Percentiles rank a stretch among this genome's conserved stretches.
Evolutionary conservation across 805 yeast genomes (phyloP).

Genomic region (Zygoascus flipseniorum): DNA sequence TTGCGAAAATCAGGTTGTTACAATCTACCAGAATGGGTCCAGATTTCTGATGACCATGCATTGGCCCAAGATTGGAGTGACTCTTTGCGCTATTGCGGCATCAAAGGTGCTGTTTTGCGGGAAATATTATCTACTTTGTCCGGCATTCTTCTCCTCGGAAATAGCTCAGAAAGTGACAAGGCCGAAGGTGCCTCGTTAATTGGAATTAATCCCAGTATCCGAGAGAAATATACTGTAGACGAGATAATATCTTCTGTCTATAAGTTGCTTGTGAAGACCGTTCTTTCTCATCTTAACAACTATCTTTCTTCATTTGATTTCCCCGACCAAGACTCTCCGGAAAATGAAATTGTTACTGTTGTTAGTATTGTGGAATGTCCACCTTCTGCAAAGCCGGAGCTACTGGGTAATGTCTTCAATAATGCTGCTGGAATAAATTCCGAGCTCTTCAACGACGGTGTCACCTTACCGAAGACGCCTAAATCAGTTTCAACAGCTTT

Average conservation of each 20-base stretch:
- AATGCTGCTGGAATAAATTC: constrained; percentile 28
- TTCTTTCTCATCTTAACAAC: constrained; percentile 28
- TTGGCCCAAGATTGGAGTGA: constrained; percentile 35
- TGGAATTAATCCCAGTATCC: constrained; percentile 28
- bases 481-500: constrained; percentile 12
- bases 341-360: constrained; percentile 26
- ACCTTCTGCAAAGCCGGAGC: constrained; percentile 15
- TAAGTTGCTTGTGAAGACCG: constrained; percentile 25
- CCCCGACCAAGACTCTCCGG: constrained; percentile 11
- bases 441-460: constrained; percentile 32
- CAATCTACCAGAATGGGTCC: constrained; percentile 29
- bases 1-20: constrained; percentile 24
- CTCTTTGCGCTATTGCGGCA: constrained; percentile 28
- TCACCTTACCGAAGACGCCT: constrained; percentile 19
- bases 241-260: constrained; percentile 30
- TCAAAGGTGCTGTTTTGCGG: constrained; percentile 26
- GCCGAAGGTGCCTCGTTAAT: constrained; percentile 35
- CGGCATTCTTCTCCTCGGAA: constrained; percentile 33
- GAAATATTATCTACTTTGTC: constrained; percentile 29
- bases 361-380: constrained; percentile 31
- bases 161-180: constrained; percentile 24
- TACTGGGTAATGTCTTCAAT: constrained; percentile 30
- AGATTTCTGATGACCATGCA: constrained; percentile 30
- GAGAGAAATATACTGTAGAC: constrained; percentile 20
- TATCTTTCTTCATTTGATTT: constrained; percentile 26